Evolutionary conservation across 1,284 basidiomycete genomes (phyloP).

Genomic region (Chiua sp.): DNA sequence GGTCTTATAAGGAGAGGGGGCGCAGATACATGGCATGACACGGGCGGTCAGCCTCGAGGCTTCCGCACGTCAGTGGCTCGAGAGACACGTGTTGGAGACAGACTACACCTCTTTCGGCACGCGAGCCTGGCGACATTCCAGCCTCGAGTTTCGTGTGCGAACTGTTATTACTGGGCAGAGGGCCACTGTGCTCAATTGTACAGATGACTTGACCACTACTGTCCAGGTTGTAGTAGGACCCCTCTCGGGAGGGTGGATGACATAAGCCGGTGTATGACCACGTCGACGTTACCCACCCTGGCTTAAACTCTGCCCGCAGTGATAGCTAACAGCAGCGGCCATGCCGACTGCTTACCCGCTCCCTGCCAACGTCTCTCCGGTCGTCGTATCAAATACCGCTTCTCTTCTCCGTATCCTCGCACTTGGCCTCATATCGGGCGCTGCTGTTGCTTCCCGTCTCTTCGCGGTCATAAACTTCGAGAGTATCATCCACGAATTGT

Average conservation of each 20-base stretch:
- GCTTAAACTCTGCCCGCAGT: too few relatives aligned
- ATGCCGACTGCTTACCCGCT: constrained; percentile 73
- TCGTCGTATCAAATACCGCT: constrained; percentile 80
- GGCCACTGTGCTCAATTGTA: too few relatives aligned
- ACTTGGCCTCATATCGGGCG: constrained; percentile 87
- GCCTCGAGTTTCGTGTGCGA: too few relatives aligned
- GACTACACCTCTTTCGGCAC: constrained; percentile 9
- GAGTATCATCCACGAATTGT: constrained; percentile 99
- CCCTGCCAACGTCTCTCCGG: constrained; percentile 69
- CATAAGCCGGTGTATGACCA: too few relatives aligned
- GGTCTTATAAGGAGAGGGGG: constrained; percentile 36
- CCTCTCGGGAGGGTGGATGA: too few relatives aligned
- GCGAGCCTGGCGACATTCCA: too few relatives aligned
- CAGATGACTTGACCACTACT: too few relatives aligned
- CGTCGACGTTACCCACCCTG: constrained; percentile 12
- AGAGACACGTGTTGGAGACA: too few relatives aligned
- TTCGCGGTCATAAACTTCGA: constrained; percentile 99
- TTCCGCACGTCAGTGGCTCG: constrained; percentile 26
- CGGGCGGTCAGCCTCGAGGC: constrained; percentile 35
- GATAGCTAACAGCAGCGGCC: constrained; percentile 34
- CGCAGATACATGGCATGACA: constrained; percentile 24
- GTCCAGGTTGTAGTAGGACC: too few relatives aligned
- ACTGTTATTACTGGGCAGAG: too few relatives aligned
- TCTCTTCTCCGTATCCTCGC: constrained; percentile 88
- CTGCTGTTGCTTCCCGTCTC: constrained; percentile 94